phyloP scores from a whole-genome alignment of 1,139 yeast species.

The Suhomyces bokatorum region DNA sequence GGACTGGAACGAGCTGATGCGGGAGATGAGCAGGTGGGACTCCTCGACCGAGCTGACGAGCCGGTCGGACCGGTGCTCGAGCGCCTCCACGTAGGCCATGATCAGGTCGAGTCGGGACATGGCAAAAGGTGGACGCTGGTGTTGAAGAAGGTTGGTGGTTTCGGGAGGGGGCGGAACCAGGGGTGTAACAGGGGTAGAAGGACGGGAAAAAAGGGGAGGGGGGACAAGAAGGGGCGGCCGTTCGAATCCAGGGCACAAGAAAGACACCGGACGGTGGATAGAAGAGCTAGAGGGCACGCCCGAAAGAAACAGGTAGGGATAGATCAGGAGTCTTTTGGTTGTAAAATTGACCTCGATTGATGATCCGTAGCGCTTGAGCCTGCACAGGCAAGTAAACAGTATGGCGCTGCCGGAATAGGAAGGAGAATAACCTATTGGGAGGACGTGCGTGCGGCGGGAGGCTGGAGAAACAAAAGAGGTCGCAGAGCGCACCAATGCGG shows the following conservation, averaged over 20 bases:
- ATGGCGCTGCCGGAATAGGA: conserved; percentile 10
- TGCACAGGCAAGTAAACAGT: conserved; percentile 11
- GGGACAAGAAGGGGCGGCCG: too few relatives aligned
- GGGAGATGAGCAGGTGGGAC: conserved; percentile 24
- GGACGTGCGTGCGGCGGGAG: conserved; percentile 4
- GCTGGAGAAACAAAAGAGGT: neutral
- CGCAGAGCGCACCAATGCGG: neutral
- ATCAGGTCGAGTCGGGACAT: conserved; percentile 32
- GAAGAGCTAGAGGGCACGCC: too few relatives aligned
- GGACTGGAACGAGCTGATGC: conserved; percentile 23
- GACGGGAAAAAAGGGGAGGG: neutral
- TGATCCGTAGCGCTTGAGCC: conserved; percentile 4
- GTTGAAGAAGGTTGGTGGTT: neutral
- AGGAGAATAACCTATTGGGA: conserved; percentile 14
- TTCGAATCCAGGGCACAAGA: neutral
- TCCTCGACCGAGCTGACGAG: conserved; percentile 26
- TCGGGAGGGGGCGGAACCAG: neutral
- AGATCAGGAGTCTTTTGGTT: neutral
- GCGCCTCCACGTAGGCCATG: conserved; percentile 31
- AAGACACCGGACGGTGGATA: neutral
- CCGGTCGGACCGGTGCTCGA: conserved; percentile 29
- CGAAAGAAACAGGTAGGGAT: neutral
- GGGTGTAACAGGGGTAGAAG: neutral
- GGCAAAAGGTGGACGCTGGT: neutral
- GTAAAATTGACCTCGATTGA: neutral